Evolutionary conservation across 2,329 filamentous ascomycete species (phyloP), one percentile per base, ranked within the genome.

Genomic region (Nannizziopsis barbatae): DNA sequence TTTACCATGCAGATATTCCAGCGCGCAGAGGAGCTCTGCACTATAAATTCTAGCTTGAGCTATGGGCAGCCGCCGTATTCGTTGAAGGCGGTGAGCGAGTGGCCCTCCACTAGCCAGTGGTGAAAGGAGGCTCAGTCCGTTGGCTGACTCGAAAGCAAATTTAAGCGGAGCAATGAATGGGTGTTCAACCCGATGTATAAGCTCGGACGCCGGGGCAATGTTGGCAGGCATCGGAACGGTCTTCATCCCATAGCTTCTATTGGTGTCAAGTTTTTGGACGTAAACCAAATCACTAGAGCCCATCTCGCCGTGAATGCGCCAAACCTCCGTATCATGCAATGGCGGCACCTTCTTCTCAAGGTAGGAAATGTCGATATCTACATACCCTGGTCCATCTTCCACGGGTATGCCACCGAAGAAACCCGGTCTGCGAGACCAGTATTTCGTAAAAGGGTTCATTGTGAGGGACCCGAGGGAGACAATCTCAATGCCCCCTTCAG

Each of bases 201-300:
- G 92, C 75, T 98, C 92, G 43, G 92, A 96, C 52, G 92, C 80
- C 10, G 37, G 37, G 32, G 90, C 95, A 65, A 98, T 96, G 70
- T 98, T 96, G 70, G 96, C 89, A 50, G 90, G 89, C 71, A 98
- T 98, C 62, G 90, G 87, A 61, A 96, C 90, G n/a, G 90, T 95
- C 77, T 96, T 98, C 61, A 98, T 80, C 48, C 92, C 92, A 70
- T 98, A 98, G 67, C 96, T 96, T 61, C 92, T 89, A 65, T 82
- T 84, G 32, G 92, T 96, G 71, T 98, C 90, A 69, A 90, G 92
- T 75, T 98, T 98, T 72, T 85, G 80, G 45, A 56, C 51, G 50
- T 10, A 48, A 38, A 48, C 39, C 27, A 48, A 31, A 42, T 35
- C 45, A 31, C 45, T 41, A 9, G 39, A 42, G 42, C 45, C 45